Percentiles rank a stretch among this genome's conserved stretches.
Conservation (phyloP, 768 basidiomycete species). For the Favolaschia claudopus region DNA sequence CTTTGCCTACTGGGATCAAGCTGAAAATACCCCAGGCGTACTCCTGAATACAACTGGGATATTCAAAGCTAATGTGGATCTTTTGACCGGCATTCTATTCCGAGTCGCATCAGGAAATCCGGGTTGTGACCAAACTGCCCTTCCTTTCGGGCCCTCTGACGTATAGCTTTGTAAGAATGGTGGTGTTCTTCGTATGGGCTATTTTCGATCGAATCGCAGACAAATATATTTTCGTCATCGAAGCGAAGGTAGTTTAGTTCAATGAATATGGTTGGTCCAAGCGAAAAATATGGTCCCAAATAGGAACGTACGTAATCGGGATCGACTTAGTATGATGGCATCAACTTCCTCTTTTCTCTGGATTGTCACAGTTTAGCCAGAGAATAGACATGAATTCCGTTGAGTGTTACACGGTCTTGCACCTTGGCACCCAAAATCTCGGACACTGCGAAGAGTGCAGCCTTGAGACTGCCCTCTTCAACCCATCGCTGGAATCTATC, state of each 20-base stretch:
- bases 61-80: slow-evolving; percentile 18
- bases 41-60: slow-evolving; percentile 20
- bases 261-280: too few relatives aligned
- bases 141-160: slow-evolving; percentile 23
- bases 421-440: neutral
- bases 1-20: slow-evolving; percentile 17
- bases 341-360: too few relatives aligned
- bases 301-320: too few relatives aligned
- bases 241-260: too few relatives aligned
- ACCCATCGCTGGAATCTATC: slow-evolving; percentile 33
- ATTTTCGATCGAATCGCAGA: too few relatives aligned
- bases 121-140: slow-evolving; percentile 14
- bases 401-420: neutral
- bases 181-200: neutral
- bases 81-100: slow-evolving; percentile 20
- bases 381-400: neutral
- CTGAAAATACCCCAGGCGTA: slow-evolving; percentile 1
- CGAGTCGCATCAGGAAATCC: slow-evolving; percentile 1
- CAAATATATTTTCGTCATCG: too few relatives aligned
- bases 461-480: slow-evolving; percentile 7
- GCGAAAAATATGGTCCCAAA: too few relatives aligned
- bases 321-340: too few relatives aligned
- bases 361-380: neutral
- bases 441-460: neutral
- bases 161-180: neutral